Evolutionary conservation across 495 filamentous ascomycete species (phyloP), one percentile per base, ranked within the genome.

Genomic region (Trichoderma erinaceum): DNA sequence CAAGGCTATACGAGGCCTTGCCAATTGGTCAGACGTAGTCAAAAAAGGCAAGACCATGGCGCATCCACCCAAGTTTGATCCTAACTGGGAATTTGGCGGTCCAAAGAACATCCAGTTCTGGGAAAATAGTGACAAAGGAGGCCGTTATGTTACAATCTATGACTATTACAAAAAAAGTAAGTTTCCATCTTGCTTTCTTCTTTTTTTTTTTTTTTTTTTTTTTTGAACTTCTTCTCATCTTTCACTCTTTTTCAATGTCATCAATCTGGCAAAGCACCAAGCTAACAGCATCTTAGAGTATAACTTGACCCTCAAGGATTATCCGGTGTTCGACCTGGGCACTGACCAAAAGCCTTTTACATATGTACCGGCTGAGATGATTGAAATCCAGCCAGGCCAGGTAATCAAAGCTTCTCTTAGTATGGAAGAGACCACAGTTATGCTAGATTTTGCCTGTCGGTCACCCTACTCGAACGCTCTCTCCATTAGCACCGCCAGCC

Each of bases 261-360:
- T 44, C 15, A 1, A 18, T 46, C 18, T 46, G 35, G 8, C 12
- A 46, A 46, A 46, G 12, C 3, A 16, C 12, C 12, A 35, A 32
- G 65, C 41, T 66, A 66, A 41, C 44, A 68, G 27, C 66, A 79
- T n/a, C n/a, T 66, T 7, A 69, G 73, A 0, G 68, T 84, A 8
- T 13, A 13, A 13, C 21, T n/a, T 66, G 0, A 50, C n/a, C 10
- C 12, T 52, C 1, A 25, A 16, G 15, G 43, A 66, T 13, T 66
- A 66, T 13, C 90, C 91, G 0, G 81, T 94, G 4, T 76, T 97
- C 68, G 93, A 96, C 72, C 81, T 89, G 15, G 91, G 90, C 6
- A 87, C 75, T 21, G 72, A 66, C 1, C 74, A 79, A 0, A 83
- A 81, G 27, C 88, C 91, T 0, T 79, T 78, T 25, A 94, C 89